Percentiles rank a stretch among this genome's conserved stretches.
These are phyloP conservation scores for Arthrobotrys entomopaga DNA, from an alignment of 2,329 filamentous ascomycete species.

Conservation along the genomic window DNA sequence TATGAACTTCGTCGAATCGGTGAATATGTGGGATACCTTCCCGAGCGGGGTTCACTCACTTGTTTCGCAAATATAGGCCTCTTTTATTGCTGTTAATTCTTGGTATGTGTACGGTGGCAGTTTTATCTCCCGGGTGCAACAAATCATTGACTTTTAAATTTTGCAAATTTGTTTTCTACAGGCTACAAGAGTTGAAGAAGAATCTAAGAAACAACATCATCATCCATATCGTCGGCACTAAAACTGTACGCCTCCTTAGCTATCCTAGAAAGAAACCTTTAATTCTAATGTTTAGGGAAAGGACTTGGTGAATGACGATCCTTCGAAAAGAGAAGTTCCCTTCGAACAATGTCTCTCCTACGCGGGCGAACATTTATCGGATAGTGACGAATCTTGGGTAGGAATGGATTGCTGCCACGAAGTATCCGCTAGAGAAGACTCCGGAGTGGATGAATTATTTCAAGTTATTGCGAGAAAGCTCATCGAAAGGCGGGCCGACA, in stretches of 20 bases:
- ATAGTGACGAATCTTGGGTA: slow-evolving; percentile 66
- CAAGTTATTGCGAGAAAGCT: slow-evolving; percentile 86
- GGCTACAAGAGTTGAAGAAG: slow-evolving; percentile 59
- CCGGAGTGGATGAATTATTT: slow-evolving; percentile 94
- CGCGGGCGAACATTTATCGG: slow-evolving; percentile 68
- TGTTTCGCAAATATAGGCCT: slow-evolving; percentile 46
- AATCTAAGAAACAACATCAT: slow-evolving; percentile 59
- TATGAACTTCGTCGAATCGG: background rate
- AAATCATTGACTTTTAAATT: background rate
- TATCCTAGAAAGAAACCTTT: background rate
- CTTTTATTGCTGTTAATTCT: slow-evolving; percentile 59
- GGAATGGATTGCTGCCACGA: slow-evolving; percentile 98
- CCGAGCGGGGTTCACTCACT: background rate
- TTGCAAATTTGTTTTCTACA: slow-evolving; percentile 12
- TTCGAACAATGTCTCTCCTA: slow-evolving; percentile 97
- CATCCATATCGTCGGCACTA: slow-evolving; percentile 74
- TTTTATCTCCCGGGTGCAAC: background rate
- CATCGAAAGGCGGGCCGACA: slow-evolving; percentile 69
- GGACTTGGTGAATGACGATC: slow-evolving; percentile 88
- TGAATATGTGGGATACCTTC: background rate
- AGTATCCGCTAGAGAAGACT: slow-evolving; percentile 73
- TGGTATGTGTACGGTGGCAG: slow-evolving; percentile 47
- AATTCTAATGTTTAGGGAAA: slow-evolving; percentile 5
- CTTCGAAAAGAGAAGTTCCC: slow-evolving; percentile 80
- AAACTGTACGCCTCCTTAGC: slow-evolving; percentile 65